A percentile compares a stretch with the other conserved stretches of the same genome.
Conservation (phyloP, 768 basidiomycete genomes). For the Lanmaoa rubissima region DNA sequence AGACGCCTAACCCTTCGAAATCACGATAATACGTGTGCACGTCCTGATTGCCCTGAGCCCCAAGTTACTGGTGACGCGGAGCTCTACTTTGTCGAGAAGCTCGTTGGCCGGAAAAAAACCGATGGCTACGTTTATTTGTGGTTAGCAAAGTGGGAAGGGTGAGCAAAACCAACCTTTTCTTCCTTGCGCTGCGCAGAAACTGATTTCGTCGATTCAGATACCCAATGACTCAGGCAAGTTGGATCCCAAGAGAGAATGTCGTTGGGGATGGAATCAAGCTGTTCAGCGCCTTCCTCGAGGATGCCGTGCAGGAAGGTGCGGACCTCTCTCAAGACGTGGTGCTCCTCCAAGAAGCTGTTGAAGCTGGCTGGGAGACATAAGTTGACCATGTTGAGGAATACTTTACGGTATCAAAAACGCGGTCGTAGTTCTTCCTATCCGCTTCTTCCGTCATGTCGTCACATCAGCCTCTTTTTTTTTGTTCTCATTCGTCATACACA, state of each 20-base stretch:
- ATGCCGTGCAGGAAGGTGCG: conserved; percentile 18
- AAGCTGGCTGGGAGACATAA: conserved; percentile 15
- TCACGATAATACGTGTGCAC: conserved; percentile 17
- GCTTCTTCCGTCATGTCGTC: background rate
- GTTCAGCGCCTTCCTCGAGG: conserved; percentile 15
- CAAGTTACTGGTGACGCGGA: conserved; percentile 5
- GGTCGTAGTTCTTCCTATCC: too few species aligned
- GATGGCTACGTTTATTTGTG: conserved; percentile 19
- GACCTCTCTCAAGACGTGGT: conserved; percentile 17
- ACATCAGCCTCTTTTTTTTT: too few species aligned
- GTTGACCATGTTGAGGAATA: background rate
- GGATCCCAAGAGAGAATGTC: conserved; percentile 32
- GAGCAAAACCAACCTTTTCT: background rate
- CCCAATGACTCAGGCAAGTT: conserved; percentile 27
- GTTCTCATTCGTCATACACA: too few species aligned
- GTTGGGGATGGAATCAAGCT: conserved; percentile 16
- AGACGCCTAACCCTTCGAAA: conserved; percentile 11
- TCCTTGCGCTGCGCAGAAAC: background rate
- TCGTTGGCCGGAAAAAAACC: conserved; percentile 26
- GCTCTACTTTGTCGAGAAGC: conserved; percentile 25
- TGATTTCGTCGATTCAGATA: conserved; percentile 14
- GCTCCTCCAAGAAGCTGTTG: conserved; percentile 24
- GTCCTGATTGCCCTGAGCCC: conserved; percentile 26
- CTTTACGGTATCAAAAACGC: background rate
- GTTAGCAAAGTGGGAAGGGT: conserved; percentile 37